Percentiles rank a stretch among this genome's conserved stretches.
These are phyloP conservation scores for Cystobasidium pallidum DNA, from an alignment of 1,284 basidiomycete species.

Conservation along the genomic window DNA sequence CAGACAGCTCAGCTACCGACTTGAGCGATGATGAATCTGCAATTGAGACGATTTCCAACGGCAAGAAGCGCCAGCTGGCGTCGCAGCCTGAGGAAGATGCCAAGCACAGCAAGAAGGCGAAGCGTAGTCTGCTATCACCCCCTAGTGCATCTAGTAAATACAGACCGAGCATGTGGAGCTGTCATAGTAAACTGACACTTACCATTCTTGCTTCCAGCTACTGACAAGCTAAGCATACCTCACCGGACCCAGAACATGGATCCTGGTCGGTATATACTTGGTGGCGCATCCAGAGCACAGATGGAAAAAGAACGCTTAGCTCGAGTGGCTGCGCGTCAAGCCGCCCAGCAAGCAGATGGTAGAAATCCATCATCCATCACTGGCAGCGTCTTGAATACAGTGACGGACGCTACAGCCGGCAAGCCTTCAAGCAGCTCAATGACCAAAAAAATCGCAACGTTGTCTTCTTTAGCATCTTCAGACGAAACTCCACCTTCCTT, in stretches of 20 bases:
- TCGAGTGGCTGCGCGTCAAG: slow-evolving; percentile 36
- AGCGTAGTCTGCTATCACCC: not conserved
- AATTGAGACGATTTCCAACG: too few species aligned
- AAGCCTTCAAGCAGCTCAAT: not conserved
- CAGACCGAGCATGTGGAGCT: not conserved
- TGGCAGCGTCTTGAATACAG: not conserved
- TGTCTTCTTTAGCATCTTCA: slow-evolving; percentile 1
- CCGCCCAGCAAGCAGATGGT: slow-evolving; percentile 13
- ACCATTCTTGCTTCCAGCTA: not conserved
- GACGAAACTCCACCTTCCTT: slow-evolving; percentile 8
- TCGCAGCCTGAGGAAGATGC: not conserved
- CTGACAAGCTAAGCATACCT: slow-evolving; percentile 8
- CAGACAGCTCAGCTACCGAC: slow-evolving; percentile 17
- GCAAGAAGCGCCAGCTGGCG: not conserved
- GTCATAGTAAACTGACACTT: not conserved
- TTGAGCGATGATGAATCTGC: slow-evolving; percentile 1
- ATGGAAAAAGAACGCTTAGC: slow-evolving; percentile 40
- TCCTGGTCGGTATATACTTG: slow-evolving; percentile 12
- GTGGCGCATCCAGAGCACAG: slow-evolving; percentile 14
- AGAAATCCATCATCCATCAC: not conserved
- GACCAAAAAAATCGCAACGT: slow-evolving; percentile 18
- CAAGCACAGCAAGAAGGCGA: not conserved
- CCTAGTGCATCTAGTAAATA: not conserved
- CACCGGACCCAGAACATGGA: slow-evolving; percentile 32
- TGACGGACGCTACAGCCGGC: not conserved